These are phyloP conservation scores for Colletotrichum costaricense DNA, from an alignment of 2,329 filamentous ascomycete genomes.

Conservation along the genomic window DNA sequence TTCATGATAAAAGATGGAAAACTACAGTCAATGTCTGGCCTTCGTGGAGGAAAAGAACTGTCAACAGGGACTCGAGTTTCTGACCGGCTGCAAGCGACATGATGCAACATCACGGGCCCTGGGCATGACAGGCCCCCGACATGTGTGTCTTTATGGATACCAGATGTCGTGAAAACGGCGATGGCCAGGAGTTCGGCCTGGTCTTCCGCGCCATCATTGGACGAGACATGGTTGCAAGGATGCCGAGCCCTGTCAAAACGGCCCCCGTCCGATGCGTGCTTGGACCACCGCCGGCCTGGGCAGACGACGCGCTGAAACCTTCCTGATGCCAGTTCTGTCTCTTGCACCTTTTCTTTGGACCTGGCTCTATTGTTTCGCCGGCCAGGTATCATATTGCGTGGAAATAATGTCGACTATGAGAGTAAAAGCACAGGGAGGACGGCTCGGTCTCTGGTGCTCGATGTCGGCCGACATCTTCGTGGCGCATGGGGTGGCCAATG, in stretches of 20 bases:
- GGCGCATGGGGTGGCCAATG: background rate
- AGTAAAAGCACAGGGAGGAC: background rate
- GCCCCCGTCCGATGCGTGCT: constrained; percentile 21
- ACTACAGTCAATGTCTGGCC: background rate
- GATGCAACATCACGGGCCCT: constrained; percentile 12
- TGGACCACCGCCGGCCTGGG: constrained; percentile 22
- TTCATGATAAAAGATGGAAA: constrained; percentile 12
- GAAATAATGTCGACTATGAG: background rate
- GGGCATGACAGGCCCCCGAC: constrained; percentile 18
- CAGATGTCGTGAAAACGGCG: background rate
- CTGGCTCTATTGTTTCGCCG: background rate
- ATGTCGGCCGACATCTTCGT: background rate
- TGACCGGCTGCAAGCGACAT: constrained; percentile 6
- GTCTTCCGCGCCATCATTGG: constrained; percentile 9
- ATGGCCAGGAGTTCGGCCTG: constrained; percentile 1
- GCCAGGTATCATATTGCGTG: background rate
- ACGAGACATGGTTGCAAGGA: constrained; percentile 18
- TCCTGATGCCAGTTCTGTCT: constrained; percentile 30
- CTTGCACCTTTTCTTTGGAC: background rate
- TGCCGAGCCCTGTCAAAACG: constrained; percentile 18
- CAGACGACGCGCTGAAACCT: constrained; percentile 26
- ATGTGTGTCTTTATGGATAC: too few relatives aligned
- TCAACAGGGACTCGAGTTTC: background rate
- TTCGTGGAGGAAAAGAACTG: background rate
- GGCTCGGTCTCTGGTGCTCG: background rate